These are phyloP conservation scores for Boletales sp. DNA, from an alignment of 768 basidiomycete genomes.

Conservation along the genomic window DNA sequence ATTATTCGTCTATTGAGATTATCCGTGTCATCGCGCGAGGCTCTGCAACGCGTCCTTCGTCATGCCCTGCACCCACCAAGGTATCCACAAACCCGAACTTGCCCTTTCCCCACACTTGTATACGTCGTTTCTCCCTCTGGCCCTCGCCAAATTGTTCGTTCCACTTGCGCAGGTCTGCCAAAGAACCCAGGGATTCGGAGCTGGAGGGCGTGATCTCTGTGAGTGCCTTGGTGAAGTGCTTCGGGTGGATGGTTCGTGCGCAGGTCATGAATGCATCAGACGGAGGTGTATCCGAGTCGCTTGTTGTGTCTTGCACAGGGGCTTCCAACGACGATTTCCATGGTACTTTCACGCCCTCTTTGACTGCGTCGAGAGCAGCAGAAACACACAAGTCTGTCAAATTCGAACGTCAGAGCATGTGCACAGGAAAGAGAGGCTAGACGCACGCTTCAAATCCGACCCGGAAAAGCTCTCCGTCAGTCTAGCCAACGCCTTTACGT, in stretches of 20 bases:
- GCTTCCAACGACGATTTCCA: conserved; percentile 45
- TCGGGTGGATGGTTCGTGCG: conserved; percentile 43
- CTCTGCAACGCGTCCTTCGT: conserved; percentile 43
- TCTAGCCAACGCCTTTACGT: conserved; percentile 56
- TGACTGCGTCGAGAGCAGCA: conserved; percentile 88
- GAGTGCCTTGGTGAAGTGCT: conserved; percentile 81
- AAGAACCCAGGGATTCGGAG: conserved; percentile 75
- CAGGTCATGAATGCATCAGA: conserved; percentile 9
- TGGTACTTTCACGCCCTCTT: conserved; percentile 77
- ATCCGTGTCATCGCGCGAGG: conserved; percentile 14
- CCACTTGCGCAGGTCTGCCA: conserved; percentile 79
- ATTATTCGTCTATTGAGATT: conserved; percentile 25
- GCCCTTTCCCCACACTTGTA: conserved; percentile 83
- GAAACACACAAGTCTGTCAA: conserved; percentile 83
- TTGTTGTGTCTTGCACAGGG: background rate
- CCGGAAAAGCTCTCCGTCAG: conserved; percentile 88
- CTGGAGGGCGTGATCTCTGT: conserved; percentile 88
- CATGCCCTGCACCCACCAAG: conserved; percentile 26
- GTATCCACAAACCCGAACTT: conserved; percentile 79
- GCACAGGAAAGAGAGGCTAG: background rate
- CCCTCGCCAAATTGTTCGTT: conserved; percentile 95
- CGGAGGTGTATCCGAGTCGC: conserved; percentile 3
- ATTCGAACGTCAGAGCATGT: conserved; percentile 4
- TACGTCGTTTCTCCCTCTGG: conserved; percentile 56
- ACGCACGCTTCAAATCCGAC: conserved; percentile 90